These are phyloP conservation scores for Euclidium syriacum DNA, from an alignment of 345 rosid genomes.

Conservation along the genomic window DNA sequence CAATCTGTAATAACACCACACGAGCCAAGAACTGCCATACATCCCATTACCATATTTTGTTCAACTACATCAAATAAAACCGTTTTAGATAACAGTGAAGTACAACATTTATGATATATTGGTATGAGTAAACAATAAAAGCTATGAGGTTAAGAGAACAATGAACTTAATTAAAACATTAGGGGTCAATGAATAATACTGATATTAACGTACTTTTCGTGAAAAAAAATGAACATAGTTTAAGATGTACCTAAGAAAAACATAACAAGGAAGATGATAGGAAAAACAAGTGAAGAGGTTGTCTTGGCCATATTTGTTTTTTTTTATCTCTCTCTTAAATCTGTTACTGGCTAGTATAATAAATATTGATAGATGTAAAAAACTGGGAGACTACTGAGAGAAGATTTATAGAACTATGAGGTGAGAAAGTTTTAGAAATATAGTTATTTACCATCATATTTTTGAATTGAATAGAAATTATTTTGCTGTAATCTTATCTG, in stretches of 20 bases:
- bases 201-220: too few relatives aligned
- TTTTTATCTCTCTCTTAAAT: neutral
- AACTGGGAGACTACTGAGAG: neutral
- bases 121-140: neutral
- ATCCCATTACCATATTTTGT: constrained; percentile 9
- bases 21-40: neutral
- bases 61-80: constrained; percentile 5
- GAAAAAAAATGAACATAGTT: too few relatives aligned
- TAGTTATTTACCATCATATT: neutral
- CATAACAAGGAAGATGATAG: neutral
- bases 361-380: neutral
- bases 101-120: neutral
- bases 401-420: neutral
- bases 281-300: neutral
- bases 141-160: neutral
- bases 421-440: neutral
- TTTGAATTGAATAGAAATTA: neutral
- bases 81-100: neutral
- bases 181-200: too few relatives aligned
- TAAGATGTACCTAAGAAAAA: neutral
- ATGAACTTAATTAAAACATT: neutral
- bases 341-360: neutral
- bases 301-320: neutral
- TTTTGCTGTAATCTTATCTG: neutral
- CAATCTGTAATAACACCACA: constrained; percentile 1